Conservation (phyloP, 106 monocot species). For the Cymbidium sinense region DNA sequence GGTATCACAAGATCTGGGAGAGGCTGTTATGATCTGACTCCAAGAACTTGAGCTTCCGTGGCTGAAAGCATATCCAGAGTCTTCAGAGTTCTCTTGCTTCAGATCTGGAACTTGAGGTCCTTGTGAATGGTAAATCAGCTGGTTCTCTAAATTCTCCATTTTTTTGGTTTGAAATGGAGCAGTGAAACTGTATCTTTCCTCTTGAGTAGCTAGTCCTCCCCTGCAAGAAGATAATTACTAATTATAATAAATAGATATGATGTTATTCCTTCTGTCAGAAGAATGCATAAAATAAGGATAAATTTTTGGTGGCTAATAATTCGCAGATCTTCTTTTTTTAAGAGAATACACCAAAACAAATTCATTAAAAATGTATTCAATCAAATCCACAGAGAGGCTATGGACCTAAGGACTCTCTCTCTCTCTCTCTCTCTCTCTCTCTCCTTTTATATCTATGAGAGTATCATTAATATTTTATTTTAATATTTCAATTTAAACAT, state of each 20-base stretch:
- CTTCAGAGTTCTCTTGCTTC: conserved; percentile 41
- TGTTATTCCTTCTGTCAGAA: not conserved
- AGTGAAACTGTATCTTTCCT: conserved; percentile 26
- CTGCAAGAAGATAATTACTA: conserved; percentile 14
- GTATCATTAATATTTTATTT: conserved; percentile 23
- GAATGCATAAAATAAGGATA: too few relatives aligned
- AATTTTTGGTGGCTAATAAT: not conserved
- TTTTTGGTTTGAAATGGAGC: conserved; percentile 35
- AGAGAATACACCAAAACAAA: not conserved
- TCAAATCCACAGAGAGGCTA: too few relatives aligned
- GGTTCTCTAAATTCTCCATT: conserved; percentile 49
- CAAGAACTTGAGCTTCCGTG: not conserved
- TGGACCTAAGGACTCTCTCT: not conserved
- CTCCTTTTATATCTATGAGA: conserved; percentile 21
- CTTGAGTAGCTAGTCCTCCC: conserved; percentile 48
- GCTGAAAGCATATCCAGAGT: conserved; percentile 17
- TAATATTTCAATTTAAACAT: not conserved
- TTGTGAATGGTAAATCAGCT: conserved; percentile 18
- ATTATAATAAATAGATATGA: not conserved
- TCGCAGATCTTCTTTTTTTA: not conserved
- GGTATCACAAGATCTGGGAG: conserved; percentile 61
- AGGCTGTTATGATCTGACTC: too few relatives aligned
- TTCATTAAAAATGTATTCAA: not conserved
- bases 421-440: not conserved
- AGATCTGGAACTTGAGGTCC: conserved; percentile 20